Conservation (phyloP, 139 green algal genomes). For the Chara braunii region DNA sequence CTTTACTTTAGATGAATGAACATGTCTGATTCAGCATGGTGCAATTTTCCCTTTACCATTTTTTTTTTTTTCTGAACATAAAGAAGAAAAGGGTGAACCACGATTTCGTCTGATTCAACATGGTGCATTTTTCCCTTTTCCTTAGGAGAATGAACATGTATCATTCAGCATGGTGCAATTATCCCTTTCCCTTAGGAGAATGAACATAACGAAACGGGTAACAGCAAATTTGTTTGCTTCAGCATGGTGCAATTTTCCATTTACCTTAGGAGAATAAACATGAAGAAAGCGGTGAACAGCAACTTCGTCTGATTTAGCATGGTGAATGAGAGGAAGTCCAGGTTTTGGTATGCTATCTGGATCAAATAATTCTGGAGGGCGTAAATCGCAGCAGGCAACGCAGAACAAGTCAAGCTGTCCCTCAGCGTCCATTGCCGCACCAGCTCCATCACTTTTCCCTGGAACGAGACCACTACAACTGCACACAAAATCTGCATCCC, state of each 20-base stretch:
- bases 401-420: constrained; percentile 2
- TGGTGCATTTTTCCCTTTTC: no score
- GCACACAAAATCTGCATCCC: constrained; percentile 9
- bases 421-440: not conserved
- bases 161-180: no score
- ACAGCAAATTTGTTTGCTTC: no score
- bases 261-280: constrained; percentile 34
- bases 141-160: no score
- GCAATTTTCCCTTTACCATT: no score
- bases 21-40: no score
- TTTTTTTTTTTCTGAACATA: no score
- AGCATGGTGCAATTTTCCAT: not conserved
- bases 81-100: constrained; percentile 40
- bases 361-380: constrained; percentile 41
- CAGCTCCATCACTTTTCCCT: not conserved
- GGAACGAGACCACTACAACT: not conserved
- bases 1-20: constrained; percentile 29
- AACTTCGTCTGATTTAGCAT: constrained; percentile 48
- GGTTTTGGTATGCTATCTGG: constrained; percentile 17
- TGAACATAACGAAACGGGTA: no score
- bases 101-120: constrained; percentile 47
- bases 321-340: constrained; percentile 42
- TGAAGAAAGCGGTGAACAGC: constrained; percentile 40
- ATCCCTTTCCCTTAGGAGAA: no score
- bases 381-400: constrained; percentile 34